Base-by-base conservation (phyloP, 2,329 filamentous ascomycete genomes). In the Fusarium redolens region DNA sequence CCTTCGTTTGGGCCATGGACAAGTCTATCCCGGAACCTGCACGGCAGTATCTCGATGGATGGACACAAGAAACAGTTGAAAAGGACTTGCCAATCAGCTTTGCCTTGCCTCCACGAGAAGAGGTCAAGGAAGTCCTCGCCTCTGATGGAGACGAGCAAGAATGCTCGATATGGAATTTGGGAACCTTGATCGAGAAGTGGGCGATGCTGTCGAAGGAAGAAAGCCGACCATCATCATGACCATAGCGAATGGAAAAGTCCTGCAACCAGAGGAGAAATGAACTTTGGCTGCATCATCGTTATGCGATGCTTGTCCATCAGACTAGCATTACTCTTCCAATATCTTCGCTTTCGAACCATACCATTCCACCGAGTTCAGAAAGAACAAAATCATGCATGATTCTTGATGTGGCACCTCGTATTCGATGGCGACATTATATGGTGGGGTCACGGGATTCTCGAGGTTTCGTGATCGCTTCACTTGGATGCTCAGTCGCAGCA, bases 131-230 rank as follows among this genome's bases (percentile, higher is more conserved):
- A n/a, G n/a, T 63, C 15, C 22, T 63, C 14, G 17, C 35, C 10
- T 59, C 43, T 10, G 25, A 33, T 14, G 40, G 15, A 17, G 18
- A 4, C 3, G 17, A 33, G 8, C 25, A 40, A 18, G 51, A 35
- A 33, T 15, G 17, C 22, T 58, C 59, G 6, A 11, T 18, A 31
- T 43, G 33, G 20, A 35, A 58, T 31, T 20, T 58, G 11, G 40
- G 59, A 18, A 15, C 40, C 13, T 25, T 61, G 40, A 58, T 58
- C 8, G 51, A 61, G 59, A 58, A 45, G 15, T 61, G 59, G 59
- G 40, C 40, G 10, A 31, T 47, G 15, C 5, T 58, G 4, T 61
- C 59, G 5, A 38, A 38, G 40, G 33, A 20, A 18, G 51, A 25
- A n/a, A 28, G 33, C 8, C 28, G 4, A 3, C 15, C 2, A 13